Base-by-base conservation (phyloP, 306 rosid genomes). In the Lathyrus oleraceus region DNA sequence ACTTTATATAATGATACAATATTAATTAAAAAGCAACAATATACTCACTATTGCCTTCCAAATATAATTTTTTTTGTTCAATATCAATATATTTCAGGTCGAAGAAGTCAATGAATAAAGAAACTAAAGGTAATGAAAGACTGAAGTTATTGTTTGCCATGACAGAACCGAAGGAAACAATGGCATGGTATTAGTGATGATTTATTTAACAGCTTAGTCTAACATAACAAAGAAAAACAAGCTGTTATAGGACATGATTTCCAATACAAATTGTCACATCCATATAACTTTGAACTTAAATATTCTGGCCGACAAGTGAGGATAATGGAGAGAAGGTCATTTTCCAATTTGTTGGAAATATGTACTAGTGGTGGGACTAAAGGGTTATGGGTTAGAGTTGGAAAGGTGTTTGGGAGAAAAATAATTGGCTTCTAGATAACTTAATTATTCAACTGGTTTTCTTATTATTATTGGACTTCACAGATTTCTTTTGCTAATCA, bases 271-370 rank as follows among this genome's bases (percentile, higher is more conserved):
- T 64, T 53, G 79, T 73, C 71, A 40, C 51, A 49, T 61, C 76
- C 63, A 10, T 16, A 68, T 68, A 61, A 54, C 42, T 53, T 47
- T 44, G 79, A 74, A 36, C 65, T 65, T 63, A 43, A 69, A 48
- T 56, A 12, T 36, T 58, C 36, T 79, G 69, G 76, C 83, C 83
- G 73, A 79, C 80, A 67, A 63, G 28, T 69, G 60, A 61, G 21
- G 78, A 69, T 68, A 23, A 52, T 47, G 59, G 54, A 48, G 13
- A 36, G 17, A 23, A 19, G 66, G 72, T 61, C 49, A 56, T 61
- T 57, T 58, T 14, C 40, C 45, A 38, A 23, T 19, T 44, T n/a
- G 59, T 65, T 71, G 38, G 44, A 57, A 21, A 27, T 69, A 23
- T 21, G 52, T 30, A 42, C 0, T 48, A 27, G 61, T 70, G 77